A percentile compares a stretch with the other conserved stretches of the same genome.
Conservation (phyloP, 208 protist genomes). For the Naegleria fowleri region DNA sequence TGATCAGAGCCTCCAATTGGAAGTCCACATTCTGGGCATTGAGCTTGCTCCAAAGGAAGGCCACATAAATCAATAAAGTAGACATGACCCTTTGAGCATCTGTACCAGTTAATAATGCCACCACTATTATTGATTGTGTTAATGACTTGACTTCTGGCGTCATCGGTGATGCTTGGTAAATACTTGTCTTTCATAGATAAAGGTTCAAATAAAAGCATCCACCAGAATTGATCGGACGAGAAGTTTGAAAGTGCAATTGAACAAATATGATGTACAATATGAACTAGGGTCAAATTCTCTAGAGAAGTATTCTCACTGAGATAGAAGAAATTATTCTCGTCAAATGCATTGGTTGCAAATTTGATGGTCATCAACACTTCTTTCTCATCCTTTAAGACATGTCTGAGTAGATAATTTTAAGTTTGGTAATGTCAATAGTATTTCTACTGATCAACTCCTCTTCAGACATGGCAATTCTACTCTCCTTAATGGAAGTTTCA, state of each 20-base stretch:
- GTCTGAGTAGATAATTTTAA: not conserved
- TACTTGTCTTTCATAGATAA: not conserved
- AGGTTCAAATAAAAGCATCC: not conserved
- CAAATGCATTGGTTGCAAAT: not conserved
- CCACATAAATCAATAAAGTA: constrained; percentile 13
- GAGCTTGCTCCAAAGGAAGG: not conserved
- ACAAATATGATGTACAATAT: not conserved
- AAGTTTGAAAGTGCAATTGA: not conserved
- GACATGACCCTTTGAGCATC: not conserved
- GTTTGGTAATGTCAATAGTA: not conserved
- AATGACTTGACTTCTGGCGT: not conserved
- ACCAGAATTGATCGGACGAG: not conserved
- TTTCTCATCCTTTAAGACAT: not conserved
- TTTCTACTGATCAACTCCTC: not conserved
- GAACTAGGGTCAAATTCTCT: not conserved
- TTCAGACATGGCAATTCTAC: not conserved
- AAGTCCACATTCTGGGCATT: not conserved
- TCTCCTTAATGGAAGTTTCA: not conserved
- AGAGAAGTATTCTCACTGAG: not conserved
- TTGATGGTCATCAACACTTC: not conserved
- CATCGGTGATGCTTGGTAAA: not conserved
- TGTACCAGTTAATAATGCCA: not conserved
- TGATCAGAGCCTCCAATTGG: not conserved
- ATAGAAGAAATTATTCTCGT: not conserved
- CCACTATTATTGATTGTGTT: not conserved